Evolutionary conservation across 192 early-diverging fungal genomes (phyloP).

Genomic region (Rhizoclosmatium sp.): DNA sequence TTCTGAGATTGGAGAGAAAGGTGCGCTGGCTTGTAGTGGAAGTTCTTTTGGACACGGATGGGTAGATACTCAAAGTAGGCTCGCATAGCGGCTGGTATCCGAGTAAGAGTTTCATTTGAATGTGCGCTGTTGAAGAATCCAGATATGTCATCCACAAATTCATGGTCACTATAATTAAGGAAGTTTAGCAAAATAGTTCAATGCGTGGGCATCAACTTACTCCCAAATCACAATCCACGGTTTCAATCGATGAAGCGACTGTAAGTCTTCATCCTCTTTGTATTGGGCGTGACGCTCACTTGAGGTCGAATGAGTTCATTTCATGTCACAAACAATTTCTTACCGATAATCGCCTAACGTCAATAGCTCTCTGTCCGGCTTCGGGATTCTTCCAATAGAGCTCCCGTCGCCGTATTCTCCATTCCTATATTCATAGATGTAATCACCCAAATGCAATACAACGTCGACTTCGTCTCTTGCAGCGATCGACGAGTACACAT

Average conservation of each 20-base stretch:
- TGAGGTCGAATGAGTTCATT: slow-evolving; percentile 19
- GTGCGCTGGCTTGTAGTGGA: background rate
- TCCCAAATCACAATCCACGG: slow-evolving; percentile 49
- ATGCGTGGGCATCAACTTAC: slow-evolving; percentile 50
- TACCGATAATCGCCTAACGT: slow-evolving; percentile 47
- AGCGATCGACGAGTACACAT: slow-evolving; percentile 45
- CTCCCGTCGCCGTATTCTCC: slow-evolving; percentile 47
- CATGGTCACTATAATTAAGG: slow-evolving; percentile 39
- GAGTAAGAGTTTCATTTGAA: slow-evolving; percentile 11
- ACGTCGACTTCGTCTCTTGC: slow-evolving; percentile 43
- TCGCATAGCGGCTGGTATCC: slow-evolving; percentile 44
- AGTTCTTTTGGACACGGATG: slow-evolving; percentile 32
- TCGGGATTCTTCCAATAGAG: slow-evolving; percentile 40
- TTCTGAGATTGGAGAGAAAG: background rate
- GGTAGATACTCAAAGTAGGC: slow-evolving; percentile 58
- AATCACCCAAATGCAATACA: slow-evolving; percentile 52
- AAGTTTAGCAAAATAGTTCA: background rate
- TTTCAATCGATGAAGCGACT: slow-evolving; percentile 37
- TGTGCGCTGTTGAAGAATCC: slow-evolving; percentile 12
- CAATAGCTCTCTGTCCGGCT: slow-evolving; percentile 37
- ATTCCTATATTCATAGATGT: slow-evolving; percentile 54
- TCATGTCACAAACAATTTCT: slow-evolving; percentile 23
- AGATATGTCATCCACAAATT: slow-evolving; percentile 51
- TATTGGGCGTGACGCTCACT: slow-evolving; percentile 51
- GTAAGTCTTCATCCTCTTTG: slow-evolving; percentile 48